Base-by-base conservation (phyloP, 2,329 filamentous ascomycete species). In the Thelonectria rubi region DNA sequence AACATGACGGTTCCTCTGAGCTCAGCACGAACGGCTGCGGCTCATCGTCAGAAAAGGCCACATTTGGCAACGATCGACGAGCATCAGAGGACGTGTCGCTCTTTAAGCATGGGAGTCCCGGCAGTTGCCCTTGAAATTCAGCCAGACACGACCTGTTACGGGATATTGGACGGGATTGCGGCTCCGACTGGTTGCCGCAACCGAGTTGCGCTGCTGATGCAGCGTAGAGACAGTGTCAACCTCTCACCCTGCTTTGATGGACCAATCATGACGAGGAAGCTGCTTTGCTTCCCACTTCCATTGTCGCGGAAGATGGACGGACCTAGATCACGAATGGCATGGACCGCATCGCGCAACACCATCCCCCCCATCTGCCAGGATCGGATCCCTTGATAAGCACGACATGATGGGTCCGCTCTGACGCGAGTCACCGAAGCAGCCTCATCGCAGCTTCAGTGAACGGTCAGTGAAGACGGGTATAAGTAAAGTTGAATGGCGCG, bases 331-430 rank as follows among this genome's bases (percentile, higher is more conserved):
- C 10, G 20, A 48, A 17, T 26, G 9, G 43, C 20, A 30, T 17
- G 42, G 24, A 39, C 32, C 43, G 37, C 42, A 55, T 48, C 15
- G 21, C 14, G 43, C 43, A 21, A 48, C 52, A 14, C 52, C 40
- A 30, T 37, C 24, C 6, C 18, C n/a, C 20, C 15, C 15, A 40
- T 21, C 20, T 37, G 43, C 39, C 52, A 15, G 32, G 52, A 55
- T 55, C 30, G 2, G 20, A 21, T 34, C 40, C 52, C 52, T 37
- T 47, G 34, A 40, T n/a, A 46, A 55, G 43, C 52, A 48, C 52
- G 43, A 55, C 52, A 55, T 48, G 40, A 39, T n/a, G 43, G 52
- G 43, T 24, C 43, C 32, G 52, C 52, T 55, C 52, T 55, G 52
- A 48, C 43, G 32, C 52, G 47, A 55, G 42, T 55, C 17, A 37